These are phyloP conservation scores for Ambrosiella cleistominuta DNA, from an alignment of 2,329 filamentous ascomycete species.

Conservation along the genomic window DNA sequence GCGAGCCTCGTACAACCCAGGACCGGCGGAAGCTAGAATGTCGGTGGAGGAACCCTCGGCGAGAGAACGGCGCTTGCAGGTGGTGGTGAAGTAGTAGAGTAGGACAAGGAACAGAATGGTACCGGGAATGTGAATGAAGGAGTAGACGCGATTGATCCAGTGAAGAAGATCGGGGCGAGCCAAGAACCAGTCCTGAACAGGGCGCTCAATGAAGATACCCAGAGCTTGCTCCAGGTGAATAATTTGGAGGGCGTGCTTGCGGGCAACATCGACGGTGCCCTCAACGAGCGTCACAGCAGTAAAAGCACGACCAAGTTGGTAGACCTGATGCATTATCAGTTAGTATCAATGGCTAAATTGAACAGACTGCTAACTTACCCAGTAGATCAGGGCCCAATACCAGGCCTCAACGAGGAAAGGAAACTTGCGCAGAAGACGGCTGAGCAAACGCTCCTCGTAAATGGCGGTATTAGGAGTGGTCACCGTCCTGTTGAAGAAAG, in stretches of 20 bases:
- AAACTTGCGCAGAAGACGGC: slow-evolving; percentile 45
- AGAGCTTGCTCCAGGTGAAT: slow-evolving; percentile 48
- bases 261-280: slow-evolving; percentile 49
- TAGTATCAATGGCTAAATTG: slow-evolving; percentile 1
- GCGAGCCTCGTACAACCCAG: slow-evolving; percentile 34
- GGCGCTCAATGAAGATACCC: slow-evolving; percentile 46
- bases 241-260: slow-evolving; percentile 49
- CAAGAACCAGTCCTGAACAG: slow-evolving; percentile 38
- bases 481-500: slow-evolving; percentile 24
- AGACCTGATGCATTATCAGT: slow-evolving; percentile 32
- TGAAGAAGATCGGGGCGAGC: slow-evolving; percentile 38
- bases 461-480: slow-evolving; percentile 43
- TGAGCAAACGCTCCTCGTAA: slow-evolving; percentile 42
- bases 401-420: slow-evolving; percentile 59
- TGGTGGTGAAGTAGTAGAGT: slow-evolving; percentile 54
- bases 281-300: slow-evolving; percentile 51
- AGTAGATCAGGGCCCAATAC: slow-evolving; percentile 65
- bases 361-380: slow-evolving; percentile 34
- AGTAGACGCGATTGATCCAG: slow-evolving; percentile 57
- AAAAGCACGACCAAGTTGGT: slow-evolving; percentile 56
- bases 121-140: slow-evolving; percentile 62
- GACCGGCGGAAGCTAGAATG: slow-evolving; percentile 21
- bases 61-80: slow-evolving; percentile 29
- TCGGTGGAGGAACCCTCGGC: slow-evolving; percentile 16
- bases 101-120: slow-evolving; percentile 50